Conservation (phyloP, 2,329 filamentous ascomycete species). For the Epichloe bromicola region DNA sequence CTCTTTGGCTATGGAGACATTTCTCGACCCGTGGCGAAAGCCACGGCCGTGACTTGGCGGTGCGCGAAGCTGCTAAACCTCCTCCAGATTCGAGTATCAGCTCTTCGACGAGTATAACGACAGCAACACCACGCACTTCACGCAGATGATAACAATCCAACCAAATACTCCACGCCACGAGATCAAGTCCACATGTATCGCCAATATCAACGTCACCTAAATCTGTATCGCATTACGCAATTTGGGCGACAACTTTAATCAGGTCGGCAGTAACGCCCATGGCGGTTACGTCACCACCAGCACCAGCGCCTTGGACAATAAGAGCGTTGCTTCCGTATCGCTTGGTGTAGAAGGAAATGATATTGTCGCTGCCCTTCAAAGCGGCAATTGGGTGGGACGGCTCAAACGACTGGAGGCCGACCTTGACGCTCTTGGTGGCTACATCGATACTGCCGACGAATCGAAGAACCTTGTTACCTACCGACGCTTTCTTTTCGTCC, state of each 20-base stretch:
- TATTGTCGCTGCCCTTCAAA: conserved; percentile 95
- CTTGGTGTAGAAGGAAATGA: conserved; percentile 97
- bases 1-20: conserved; percentile 40
- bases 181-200: neutral
- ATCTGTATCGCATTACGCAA: conserved; percentile 29
- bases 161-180: neutral
- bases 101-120: neutral
- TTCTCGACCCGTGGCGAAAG: conserved; percentile 11
- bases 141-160: conserved; percentile 4
- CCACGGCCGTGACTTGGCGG: neutral
- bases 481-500: conserved; percentile 76
- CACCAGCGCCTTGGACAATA: conserved; percentile 88
- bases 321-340: conserved; percentile 83
- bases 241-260: conserved; percentile 70
- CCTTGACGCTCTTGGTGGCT: conserved; percentile 67
- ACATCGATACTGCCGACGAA: conserved; percentile 93
- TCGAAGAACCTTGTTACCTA: conserved; percentile 79
- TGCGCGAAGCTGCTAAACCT: neutral
- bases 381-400: conserved; percentile 82
- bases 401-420: conserved; percentile 83
- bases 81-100: neutral
- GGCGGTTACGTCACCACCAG: conserved; percentile 88
- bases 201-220: neutral
- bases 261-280: conserved; percentile 96
- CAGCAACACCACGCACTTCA: conserved; percentile 2